These are phyloP conservation scores for Tothia fuscella DNA, from an alignment of 2,329 filamentous ascomycete species.

Conservation along the genomic window DNA sequence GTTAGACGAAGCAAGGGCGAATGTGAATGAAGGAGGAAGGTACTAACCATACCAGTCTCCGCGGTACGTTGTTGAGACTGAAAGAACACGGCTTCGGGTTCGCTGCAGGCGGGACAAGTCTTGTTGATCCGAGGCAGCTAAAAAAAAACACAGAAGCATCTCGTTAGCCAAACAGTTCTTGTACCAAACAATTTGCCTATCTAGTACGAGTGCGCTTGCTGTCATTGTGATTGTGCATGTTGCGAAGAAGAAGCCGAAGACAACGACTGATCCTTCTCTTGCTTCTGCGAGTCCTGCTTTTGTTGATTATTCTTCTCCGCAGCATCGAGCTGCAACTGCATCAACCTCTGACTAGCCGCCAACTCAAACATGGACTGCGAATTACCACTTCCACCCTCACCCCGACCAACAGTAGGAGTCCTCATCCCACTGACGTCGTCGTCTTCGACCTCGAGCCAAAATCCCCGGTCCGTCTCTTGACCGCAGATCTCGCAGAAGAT, in stretches of 20 bases:
- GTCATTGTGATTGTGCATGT: no score
- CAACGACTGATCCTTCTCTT: background rate
- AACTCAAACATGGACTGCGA: slow-evolving; percentile 5
- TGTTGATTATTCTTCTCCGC: slow-evolving; percentile 2
- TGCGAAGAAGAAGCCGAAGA: background rate
- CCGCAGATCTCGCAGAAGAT: slow-evolving; percentile 43
- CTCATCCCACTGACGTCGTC: slow-evolving; percentile 12
- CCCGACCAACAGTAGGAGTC: no score
- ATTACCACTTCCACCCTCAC: no score
- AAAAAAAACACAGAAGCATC: slow-evolving; percentile 16
- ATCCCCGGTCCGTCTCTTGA: slow-evolving; percentile 30
- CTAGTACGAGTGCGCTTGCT: no score
- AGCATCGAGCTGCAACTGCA: slow-evolving; percentile 4
- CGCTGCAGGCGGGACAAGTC: slow-evolving; percentile 71
- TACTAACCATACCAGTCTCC: slow-evolving; percentile 91
- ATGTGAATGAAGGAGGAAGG: slow-evolving; percentile 11
- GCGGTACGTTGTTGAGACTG: slow-evolving; percentile 95
- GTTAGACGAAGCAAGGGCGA: slow-evolving; percentile 20
- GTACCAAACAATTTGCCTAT: background rate
- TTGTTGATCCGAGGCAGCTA: slow-evolving; percentile 87
- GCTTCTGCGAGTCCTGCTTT: slow-evolving; percentile 1
- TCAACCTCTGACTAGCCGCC: slow-evolving; percentile 6
- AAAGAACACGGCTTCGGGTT: slow-evolving; percentile 93
- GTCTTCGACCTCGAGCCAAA: slow-evolving; percentile 32
- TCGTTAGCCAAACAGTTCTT: slow-evolving; percentile 6